Evolutionary conservation across 2,329 filamentous ascomycete species (phyloP).

Genomic region (Graphilbum ipis-grandicollis): DNA sequence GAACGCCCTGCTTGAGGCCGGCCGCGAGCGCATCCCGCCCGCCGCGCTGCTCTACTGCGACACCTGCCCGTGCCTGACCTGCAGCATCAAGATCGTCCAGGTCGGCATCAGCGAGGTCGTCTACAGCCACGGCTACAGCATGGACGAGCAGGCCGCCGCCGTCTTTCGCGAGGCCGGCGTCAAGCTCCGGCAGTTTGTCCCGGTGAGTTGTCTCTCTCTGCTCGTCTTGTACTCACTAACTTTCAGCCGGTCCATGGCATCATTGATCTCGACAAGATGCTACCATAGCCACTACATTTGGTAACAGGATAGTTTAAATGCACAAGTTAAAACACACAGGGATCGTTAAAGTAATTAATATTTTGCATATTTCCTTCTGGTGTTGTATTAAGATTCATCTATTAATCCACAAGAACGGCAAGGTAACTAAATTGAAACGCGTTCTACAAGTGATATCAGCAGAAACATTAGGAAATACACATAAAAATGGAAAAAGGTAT

Average conservation of each 20-base stretch:
- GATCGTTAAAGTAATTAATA: too few relatives aligned
- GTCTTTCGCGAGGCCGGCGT: constrained; percentile 77
- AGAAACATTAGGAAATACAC: constrained; percentile 6
- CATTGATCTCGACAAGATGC: constrained; percentile 40
- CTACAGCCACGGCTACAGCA: constrained; percentile 84
- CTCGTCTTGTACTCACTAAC: neutral
- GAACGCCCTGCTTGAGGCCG: constrained; percentile 88
- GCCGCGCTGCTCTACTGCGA: constrained; percentile 81
- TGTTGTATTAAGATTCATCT: too few relatives aligned
- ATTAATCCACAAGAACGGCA: too few relatives aligned
- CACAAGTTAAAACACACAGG: too few relatives aligned
- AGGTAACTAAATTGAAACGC: constrained; percentile 3
- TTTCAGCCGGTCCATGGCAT: constrained; percentile 45
- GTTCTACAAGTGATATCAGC: constrained; percentile 11
- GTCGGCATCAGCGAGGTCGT: constrained; percentile 93
- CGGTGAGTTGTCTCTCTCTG: constrained; percentile 34
- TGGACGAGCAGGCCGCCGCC: constrained; percentile 69
- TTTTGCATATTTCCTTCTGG: too few relatives aligned
- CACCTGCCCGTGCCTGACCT: constrained; percentile 92
- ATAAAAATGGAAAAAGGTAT: constrained; percentile 6
- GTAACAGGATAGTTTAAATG: neutral
- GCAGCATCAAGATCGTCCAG: constrained; percentile 96
- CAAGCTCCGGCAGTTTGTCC: constrained; percentile 69
- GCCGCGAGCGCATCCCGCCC: constrained; percentile 65
- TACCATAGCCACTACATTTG: constrained; percentile 10